Evolutionary conservation across 1,284 basidiomycete species (phyloP).

Genomic region (Fomitopsis schrenkii): DNA sequence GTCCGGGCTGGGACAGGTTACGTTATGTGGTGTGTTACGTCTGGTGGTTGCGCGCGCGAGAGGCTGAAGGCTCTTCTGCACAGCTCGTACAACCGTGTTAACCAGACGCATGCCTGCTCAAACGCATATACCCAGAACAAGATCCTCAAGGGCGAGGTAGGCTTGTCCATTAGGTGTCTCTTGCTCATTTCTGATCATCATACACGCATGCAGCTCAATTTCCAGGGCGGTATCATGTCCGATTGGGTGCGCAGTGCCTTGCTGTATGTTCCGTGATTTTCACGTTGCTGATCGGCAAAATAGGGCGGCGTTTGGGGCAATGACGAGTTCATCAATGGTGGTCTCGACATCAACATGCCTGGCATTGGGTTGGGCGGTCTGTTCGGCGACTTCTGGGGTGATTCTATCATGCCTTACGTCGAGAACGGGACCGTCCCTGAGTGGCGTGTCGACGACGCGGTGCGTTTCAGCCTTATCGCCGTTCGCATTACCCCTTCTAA

Average conservation of each 20-base stretch:
- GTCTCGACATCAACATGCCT: constrained; percentile 48
- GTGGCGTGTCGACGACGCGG: constrained; percentile 37
- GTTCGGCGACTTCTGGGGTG: neutral
- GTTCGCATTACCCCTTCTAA: neutral
- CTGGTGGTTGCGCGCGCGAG: too few species aligned
- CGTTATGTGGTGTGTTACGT: neutral
- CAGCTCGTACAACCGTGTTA: constrained; percentile 35
- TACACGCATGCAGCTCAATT: constrained; percentile 31
- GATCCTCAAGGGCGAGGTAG: constrained; percentile 70
- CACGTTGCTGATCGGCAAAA: neutral
- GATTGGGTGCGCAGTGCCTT: constrained; percentile 9
- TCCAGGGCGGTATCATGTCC: constrained; percentile 50
- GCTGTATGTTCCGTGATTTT: too few species aligned
- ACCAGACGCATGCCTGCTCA: constrained; percentile 65
- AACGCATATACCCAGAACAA: constrained; percentile 66
- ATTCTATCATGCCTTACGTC: neutral
- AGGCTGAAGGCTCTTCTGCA: too few species aligned
- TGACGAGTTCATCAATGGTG: constrained; percentile 35
- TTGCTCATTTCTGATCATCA: neutral
- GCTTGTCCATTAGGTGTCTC: constrained; percentile 13
- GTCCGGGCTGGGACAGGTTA: neutral
- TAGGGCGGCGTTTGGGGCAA: constrained; percentile 42
- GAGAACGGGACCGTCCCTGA: constrained; percentile 56
- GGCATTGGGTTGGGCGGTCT: neutral
- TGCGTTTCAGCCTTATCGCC: constrained; percentile 2